A percentile compares a stretch with the other conserved stretches of the same genome.
Conservation (phyloP, 345 rosid species). For the Zanthoxylum bungeanum region DNA sequence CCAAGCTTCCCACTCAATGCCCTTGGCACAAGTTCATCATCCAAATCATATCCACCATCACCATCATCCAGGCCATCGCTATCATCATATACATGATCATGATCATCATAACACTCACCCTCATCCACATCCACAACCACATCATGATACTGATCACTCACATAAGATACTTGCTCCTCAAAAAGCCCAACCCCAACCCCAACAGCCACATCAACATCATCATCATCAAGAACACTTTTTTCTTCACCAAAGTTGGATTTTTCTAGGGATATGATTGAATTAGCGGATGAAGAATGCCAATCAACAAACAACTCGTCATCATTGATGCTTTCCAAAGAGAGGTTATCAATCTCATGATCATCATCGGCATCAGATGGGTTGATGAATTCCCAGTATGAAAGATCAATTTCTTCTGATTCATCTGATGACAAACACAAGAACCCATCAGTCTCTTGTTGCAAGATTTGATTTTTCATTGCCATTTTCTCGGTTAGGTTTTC, state of each 20-base stretch:
- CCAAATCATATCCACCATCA: conserved; percentile 26
- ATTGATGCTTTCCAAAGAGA: conserved; percentile 1
- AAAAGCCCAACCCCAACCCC: not conserved
- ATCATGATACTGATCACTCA: not conserved
- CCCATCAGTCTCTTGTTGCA: conserved; percentile 10
- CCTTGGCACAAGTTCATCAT: conserved; percentile 45
- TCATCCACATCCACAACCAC: too few relatives aligned
- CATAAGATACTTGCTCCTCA: not conserved
- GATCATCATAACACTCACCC: not conserved
- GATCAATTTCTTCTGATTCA: conserved; percentile 9
- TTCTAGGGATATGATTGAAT: not conserved
- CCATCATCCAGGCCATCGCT: conserved; percentile 14
- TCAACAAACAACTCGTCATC: conserved; percentile 12
- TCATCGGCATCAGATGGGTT: conserved; percentile 28
- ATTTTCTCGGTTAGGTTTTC: not conserved
- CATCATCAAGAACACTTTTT: not conserved
- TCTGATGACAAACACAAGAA: conserved; percentile 7
- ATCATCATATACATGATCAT: not conserved
- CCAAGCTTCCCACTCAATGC: not conserved
- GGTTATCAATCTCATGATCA: not conserved
- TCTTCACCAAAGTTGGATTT: not conserved
- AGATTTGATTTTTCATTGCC: not conserved
- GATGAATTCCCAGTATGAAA: conserved; percentile 40
- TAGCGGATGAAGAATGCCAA: conserved; percentile 16
- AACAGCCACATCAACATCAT: too few relatives aligned